Conservation (phyloP, 2,329 filamentous ascomycete species). For the Pestalotiopsis sp. region DNA sequence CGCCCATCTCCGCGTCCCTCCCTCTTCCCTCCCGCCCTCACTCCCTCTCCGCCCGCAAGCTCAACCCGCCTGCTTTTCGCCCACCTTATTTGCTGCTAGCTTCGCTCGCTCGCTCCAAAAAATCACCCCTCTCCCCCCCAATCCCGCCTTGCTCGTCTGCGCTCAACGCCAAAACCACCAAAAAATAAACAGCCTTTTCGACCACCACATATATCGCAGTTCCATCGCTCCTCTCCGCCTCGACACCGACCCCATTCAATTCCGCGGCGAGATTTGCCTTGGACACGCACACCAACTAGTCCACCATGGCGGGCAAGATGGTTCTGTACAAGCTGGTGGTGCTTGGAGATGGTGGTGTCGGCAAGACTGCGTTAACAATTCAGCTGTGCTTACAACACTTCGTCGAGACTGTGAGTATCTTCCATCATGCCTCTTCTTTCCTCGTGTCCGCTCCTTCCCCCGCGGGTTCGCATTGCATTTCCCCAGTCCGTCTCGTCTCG, state of each 20-base stretch:
- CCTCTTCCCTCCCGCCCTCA: not conserved
- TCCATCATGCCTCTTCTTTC: not conserved
- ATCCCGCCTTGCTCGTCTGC: not conserved
- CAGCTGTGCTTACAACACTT: slow-evolving; percentile 98
- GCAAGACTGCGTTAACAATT: slow-evolving; percentile 92
- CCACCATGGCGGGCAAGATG: slow-evolving; percentile 86
- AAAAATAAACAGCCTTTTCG: not conserved
- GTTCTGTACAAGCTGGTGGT: slow-evolving; percentile 96
- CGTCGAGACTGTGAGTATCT: slow-evolving; percentile 78
- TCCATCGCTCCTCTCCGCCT: not conserved
- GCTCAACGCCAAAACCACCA: not conserved
- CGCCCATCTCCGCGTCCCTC: not conserved
- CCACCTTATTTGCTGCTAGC: not conserved
- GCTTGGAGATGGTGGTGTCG: slow-evolving; percentile 89
- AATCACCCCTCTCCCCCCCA: not conserved
- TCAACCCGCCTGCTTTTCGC: not conserved
- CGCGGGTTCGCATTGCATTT: not conserved
- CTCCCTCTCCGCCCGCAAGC: not conserved
- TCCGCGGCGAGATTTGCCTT: not conserved
- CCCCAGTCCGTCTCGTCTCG: not conserved
- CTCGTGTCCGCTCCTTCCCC: not conserved
- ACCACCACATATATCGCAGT: not conserved
- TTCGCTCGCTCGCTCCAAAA: not conserved
- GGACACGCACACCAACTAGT: slow-evolving; percentile 9
- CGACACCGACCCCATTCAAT: not conserved